Evolutionary conservation across 225 moss, liverwort and hornwort genomes (phyloP).

Genomic region (Pseudoscleropodium purum): DNA sequence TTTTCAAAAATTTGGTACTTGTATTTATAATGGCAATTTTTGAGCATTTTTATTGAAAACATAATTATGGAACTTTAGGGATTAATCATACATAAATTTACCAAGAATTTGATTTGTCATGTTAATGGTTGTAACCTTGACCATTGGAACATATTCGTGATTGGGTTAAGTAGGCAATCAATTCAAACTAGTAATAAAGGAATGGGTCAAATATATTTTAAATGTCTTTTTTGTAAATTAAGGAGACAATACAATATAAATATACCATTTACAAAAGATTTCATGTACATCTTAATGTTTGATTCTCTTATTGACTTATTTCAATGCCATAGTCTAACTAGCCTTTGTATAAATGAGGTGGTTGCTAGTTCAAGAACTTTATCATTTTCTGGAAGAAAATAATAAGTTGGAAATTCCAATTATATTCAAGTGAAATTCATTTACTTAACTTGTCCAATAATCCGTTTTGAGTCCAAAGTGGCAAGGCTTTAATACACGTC

Average conservation of each 20-base stretch:
- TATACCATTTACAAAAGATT: background rate
- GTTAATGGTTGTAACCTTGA: background rate
- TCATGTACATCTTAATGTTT: background rate
- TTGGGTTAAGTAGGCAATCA: background rate
- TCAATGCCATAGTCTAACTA: too few species aligned
- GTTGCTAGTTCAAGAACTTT: rapidly evolving
- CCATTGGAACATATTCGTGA: background rate
- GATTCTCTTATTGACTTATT: too few species aligned
- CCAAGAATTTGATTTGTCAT: too few species aligned
- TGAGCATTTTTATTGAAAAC: too few species aligned
- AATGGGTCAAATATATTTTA: background rate
- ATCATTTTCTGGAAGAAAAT: background rate
- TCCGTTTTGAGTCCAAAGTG: background rate
- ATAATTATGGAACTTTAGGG: too few species aligned
- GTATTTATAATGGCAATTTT: too few species aligned
- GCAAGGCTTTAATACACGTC: background rate
- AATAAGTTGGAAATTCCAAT: background rate
- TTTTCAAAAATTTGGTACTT: too few species aligned
- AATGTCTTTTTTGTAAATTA: too few species aligned
- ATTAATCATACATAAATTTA: background rate
- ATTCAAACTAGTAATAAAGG: background rate
- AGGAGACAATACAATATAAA: background rate
- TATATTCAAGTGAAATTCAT: background rate
- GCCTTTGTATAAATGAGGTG: background rate
- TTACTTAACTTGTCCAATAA: background rate